Evolutionary conservation across 2,329 filamentous ascomycete species (phyloP), one percentile per base, ranked within the genome.

Genomic region (Aspergillus clavatus): DNA sequence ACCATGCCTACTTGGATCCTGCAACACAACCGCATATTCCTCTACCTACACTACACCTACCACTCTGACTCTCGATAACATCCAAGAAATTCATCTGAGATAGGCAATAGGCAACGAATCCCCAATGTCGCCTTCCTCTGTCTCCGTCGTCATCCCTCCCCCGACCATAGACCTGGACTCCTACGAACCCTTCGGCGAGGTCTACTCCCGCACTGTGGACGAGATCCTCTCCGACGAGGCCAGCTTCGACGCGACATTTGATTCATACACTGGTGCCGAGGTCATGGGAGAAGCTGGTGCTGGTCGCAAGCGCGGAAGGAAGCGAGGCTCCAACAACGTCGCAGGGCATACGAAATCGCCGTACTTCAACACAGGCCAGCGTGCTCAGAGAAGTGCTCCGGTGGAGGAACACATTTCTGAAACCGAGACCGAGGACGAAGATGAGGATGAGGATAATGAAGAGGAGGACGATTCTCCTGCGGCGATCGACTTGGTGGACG

Each of bases 171-270:
- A 58, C 11, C 41, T 52, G 5, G 36, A 51, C 11, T 42, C 42
- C 23, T 59, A 59, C 42, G 45, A 55, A n/a, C 50, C 52, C 3
- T 57, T 62, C 18, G 46, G 50, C n/a, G 50, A 54, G 12, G 44
- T 47, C 2, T 31, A 49, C 24, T 45, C 51, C 3, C 48, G 43
- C n/a, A 54, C 52, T 1, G 38, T 61, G 19, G 51, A 64, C 10
- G 24, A 45, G 19, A 63, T 62, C 14, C 45, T 64, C 6, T 52
- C 53, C 1, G 58, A 62, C 14, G 54, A 62, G 36, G 43, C 51
- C 11, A 56, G 43, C 24, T 48, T 58, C 21, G 52, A 57, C 6
- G 45, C 19, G 18, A 48, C 45, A 47, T 53, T 51, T 38, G 50
- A 52, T 8, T 40, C 45, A 19, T 52, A 52, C 18, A 31, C 8